phyloP scores from a whole-genome alignment of 371 early-diverging fungal genomes.

The Mortierella sp. region DNA sequence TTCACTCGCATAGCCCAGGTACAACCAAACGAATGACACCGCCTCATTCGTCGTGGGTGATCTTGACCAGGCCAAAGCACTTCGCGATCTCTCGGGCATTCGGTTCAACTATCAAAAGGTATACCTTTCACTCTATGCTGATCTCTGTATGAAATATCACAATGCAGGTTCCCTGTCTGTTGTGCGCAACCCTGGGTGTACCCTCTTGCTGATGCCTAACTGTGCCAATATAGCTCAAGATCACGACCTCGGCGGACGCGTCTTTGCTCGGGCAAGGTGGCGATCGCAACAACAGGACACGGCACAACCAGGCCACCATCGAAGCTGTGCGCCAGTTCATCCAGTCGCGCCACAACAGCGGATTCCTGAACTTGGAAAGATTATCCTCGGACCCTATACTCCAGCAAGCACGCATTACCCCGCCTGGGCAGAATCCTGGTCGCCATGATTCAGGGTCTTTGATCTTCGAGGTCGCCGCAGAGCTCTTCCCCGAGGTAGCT shows the following conservation, averaged over 20 bases:
- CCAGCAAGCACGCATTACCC: slow-evolving; percentile 13
- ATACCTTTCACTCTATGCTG: not conserved
- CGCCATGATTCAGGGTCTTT: slow-evolving; percentile 32
- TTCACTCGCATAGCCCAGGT: not conserved
- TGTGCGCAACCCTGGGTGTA: too few species aligned
- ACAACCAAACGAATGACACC: not conserved
- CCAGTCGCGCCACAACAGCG: slow-evolving; percentile 25
- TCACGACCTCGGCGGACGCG: slow-evolving; percentile 6
- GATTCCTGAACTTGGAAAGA: slow-evolving; percentile 44
- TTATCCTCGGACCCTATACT: slow-evolving; percentile 32
- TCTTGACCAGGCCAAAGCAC: slow-evolving; percentile 6
- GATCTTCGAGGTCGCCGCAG: slow-evolving; percentile 41
- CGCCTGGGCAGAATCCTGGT: slow-evolving; percentile 27
- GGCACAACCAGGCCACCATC: slow-evolving; percentile 9
- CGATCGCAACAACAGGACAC: not conserved
- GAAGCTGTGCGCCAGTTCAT: slow-evolving; percentile 35
- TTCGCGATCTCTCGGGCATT: not conserved
- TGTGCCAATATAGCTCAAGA: not conserved
- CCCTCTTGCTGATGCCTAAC: not conserved
- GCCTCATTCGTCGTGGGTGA: slow-evolving; percentile 1
- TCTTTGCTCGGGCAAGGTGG: not conserved
- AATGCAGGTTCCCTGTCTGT: not conserved
- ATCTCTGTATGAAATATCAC: not conserved
- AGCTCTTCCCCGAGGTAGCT: slow-evolving; percentile 47
- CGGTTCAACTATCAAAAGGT: slow-evolving; percentile 9